phyloP scores from a whole-genome alignment of 257 asterid species.

The Cinchona pubescens region DNA sequence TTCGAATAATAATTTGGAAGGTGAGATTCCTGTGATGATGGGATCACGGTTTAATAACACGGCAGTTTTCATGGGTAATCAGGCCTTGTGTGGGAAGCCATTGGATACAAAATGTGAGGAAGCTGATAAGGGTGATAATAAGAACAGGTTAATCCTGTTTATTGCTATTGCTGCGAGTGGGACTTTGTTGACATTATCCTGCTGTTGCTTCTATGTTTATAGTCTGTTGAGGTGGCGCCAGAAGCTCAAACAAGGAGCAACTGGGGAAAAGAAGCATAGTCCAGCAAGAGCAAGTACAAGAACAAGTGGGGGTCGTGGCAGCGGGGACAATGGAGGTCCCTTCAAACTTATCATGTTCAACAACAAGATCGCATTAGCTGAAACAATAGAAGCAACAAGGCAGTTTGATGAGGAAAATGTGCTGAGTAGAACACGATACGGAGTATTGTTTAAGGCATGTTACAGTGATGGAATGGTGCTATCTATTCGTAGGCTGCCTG shows the following conservation, averaged over 20 bases:
- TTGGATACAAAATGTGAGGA: conserved; percentile 42
- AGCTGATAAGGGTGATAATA: conserved; percentile 30
- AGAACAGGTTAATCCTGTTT: conserved; percentile 52
- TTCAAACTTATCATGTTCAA: conserved; percentile 69
- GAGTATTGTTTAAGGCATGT: conserved; percentile 65
- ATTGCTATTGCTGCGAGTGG: conserved; percentile 67
- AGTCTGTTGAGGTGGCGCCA: conserved; percentile 69
- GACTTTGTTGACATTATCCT: conserved; percentile 49
- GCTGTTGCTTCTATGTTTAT: conserved; percentile 68
- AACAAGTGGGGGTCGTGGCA: conserved; percentile 64
- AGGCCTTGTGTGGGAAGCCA: conserved; percentile 61
- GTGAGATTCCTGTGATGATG: conserved; percentile 49
- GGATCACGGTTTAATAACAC: conserved; percentile 49
- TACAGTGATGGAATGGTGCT: conserved; percentile 74
- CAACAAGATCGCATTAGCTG: conserved; percentile 59
- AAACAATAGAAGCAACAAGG: conserved; percentile 65
- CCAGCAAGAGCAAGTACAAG: conserved; percentile 65
- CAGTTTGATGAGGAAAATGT: conserved; percentile 72
- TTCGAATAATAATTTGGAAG: conserved; percentile 53
- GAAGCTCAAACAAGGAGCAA: conserved; percentile 44
- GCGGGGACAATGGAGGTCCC: conserved; percentile 62
- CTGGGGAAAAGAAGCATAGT: conserved; percentile 59
- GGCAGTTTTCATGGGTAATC: conserved; percentile 47
- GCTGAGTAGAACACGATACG: conserved; percentile 51
- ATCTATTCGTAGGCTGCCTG: conserved; percentile 49